A percentile compares a stretch with the other conserved stretches of the same genome.
Conservation (phyloP, 805 yeast species). For the Cyberlindnera galapagoensis region DNA sequence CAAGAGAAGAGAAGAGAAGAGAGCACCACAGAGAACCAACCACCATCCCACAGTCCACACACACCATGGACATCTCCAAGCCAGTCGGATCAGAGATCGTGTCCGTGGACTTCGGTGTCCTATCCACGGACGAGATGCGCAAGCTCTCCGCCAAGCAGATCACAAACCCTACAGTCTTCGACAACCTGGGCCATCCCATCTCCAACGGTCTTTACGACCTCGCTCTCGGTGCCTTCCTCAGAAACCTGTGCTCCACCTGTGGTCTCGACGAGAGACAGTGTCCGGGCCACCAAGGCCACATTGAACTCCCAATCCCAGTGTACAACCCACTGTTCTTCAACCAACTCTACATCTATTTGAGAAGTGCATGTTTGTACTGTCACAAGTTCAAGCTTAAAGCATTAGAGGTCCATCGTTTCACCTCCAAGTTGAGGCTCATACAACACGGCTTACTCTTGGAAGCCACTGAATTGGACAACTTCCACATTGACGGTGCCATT, state of each 20-base stretch:
- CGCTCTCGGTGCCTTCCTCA: slow-evolving; percentile 89
- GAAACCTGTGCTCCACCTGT: slow-evolving; percentile 87
- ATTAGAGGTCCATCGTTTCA: slow-evolving; percentile 65
- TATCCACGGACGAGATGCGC: slow-evolving; percentile 76
- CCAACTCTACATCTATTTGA: slow-evolving; percentile 77
- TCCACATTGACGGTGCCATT: slow-evolving; percentile 33
- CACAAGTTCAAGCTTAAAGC: slow-evolving; percentile 71
- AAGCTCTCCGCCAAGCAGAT: slow-evolving; percentile 90
- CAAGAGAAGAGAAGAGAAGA: neutral
- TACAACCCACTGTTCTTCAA: slow-evolving; percentile 92
- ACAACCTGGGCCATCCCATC: slow-evolving; percentile 92
- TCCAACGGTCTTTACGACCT: slow-evolving; percentile 91
- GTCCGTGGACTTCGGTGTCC: slow-evolving; percentile 87
- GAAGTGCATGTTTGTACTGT: slow-evolving; percentile 86
- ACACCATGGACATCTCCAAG: slow-evolving; percentile 84
- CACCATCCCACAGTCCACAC: neutral
- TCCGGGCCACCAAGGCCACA: slow-evolving; percentile 98
- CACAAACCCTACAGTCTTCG: slow-evolving; percentile 93
- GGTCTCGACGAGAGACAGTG: slow-evolving; percentile 91
- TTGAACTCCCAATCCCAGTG: slow-evolving; percentile 91
- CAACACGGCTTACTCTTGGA: slow-evolving; percentile 88
- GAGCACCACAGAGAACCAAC: too few species aligned
- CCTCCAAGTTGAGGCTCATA: slow-evolving; percentile 71
- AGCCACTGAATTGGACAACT: slow-evolving; percentile 62
- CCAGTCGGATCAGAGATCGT: slow-evolving; percentile 94